Percentiles rank a stretch among this genome's conserved stretches.
These are phyloP conservation scores for Moniliella sp. DNA, from an alignment of 1,284 basidiomycete genomes.

Conservation along the genomic window DNA sequence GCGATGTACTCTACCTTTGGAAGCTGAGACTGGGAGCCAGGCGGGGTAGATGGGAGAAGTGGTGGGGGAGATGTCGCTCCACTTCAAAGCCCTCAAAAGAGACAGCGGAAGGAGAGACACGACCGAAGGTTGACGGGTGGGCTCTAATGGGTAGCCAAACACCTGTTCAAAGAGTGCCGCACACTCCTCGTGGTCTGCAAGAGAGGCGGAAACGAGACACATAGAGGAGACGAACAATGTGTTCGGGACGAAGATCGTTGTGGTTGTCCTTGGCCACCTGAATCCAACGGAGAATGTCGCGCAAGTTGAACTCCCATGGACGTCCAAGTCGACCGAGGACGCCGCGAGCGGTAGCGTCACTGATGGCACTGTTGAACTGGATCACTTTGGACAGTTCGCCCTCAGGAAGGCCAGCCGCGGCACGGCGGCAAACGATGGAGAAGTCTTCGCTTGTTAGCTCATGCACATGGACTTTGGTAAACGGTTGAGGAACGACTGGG, in stretches of 20 bases:
- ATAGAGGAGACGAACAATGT: constrained; percentile 38
- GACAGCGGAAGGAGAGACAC: constrained; percentile 6
- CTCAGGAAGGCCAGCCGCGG: constrained; percentile 47
- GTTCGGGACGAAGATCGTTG: no score
- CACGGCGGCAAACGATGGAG: constrained; percentile 52
- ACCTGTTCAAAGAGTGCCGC: constrained; percentile 45
- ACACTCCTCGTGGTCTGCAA: constrained; percentile 44
- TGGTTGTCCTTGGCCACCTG: no score
- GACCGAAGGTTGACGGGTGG: no score
- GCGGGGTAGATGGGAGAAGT: constrained; percentile 25
- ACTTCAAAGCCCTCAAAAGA: background rate
- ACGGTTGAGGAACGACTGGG: constrained; percentile 94
- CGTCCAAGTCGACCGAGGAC: constrained; percentile 60
- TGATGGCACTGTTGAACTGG: constrained; percentile 48
- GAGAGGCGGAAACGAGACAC: constrained; percentile 76
- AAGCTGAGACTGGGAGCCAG: constrained; percentile 48
- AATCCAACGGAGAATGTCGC: constrained; percentile 78
- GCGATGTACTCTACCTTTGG: constrained; percentile 54
- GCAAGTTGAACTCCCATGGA: constrained; percentile 97
- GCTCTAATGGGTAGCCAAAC: no score
- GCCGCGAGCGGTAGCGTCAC: constrained; percentile 12
- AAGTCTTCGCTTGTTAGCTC: constrained; percentile 64
- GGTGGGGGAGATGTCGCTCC: no score
- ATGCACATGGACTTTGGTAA: constrained; percentile 85
- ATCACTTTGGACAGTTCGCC: background rate